Evolutionary conservation across 208 protist species (phyloP).

Genomic region (Strigomonas culicis): DNA sequence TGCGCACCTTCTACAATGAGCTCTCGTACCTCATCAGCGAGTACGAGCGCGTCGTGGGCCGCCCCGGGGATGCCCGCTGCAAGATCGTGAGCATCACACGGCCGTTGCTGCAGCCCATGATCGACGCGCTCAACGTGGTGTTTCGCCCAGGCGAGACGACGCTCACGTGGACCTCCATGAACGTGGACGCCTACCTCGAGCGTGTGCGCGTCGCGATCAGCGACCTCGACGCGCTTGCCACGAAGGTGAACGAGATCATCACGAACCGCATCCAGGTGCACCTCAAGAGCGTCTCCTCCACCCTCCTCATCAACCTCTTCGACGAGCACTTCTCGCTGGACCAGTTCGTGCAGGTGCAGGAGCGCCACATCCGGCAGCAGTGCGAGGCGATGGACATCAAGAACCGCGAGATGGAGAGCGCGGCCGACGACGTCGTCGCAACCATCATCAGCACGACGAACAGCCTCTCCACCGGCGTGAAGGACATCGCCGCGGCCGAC

Average conservation of each 20-base stretch:
- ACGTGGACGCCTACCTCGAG: slow-evolving; percentile 93
- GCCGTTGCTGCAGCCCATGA: slow-evolving; percentile 85
- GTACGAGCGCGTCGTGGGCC: slow-evolving; percentile 86
- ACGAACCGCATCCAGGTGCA: slow-evolving; percentile 91
- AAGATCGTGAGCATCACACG: slow-evolving; percentile 88
- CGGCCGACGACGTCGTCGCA: slow-evolving; percentile 85
- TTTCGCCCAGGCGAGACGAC: slow-evolving; percentile 88
- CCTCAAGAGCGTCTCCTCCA: slow-evolving; percentile 86
- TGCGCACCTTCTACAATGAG: slow-evolving; percentile 95
- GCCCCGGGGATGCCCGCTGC: slow-evolving; percentile 26
- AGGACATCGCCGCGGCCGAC: slow-evolving; percentile 52
- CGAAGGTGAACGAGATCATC: slow-evolving; percentile 93
- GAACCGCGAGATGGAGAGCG: slow-evolving; percentile 92
- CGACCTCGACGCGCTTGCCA: slow-evolving; percentile 66
- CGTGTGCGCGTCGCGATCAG: slow-evolving; percentile 80
- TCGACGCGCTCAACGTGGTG: slow-evolving; percentile 90
- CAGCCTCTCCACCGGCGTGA: slow-evolving; percentile 22
- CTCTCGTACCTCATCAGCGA: slow-evolving; percentile 89
- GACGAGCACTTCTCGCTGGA: slow-evolving; percentile 83
- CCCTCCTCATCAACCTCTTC: slow-evolving; percentile 82
- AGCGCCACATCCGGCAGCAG: slow-evolving; percentile 88
- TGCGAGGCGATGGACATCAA: slow-evolving; percentile 92
- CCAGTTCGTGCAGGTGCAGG: slow-evolving; percentile 91
- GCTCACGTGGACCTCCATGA: slow-evolving; percentile 96
- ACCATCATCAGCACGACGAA: slow-evolving; percentile 48